Evolutionary conservation across 176 grass and related monocot genomes (phyloP), one percentile per base, ranked within the genome.

Genomic region (Canna indica): DNA sequence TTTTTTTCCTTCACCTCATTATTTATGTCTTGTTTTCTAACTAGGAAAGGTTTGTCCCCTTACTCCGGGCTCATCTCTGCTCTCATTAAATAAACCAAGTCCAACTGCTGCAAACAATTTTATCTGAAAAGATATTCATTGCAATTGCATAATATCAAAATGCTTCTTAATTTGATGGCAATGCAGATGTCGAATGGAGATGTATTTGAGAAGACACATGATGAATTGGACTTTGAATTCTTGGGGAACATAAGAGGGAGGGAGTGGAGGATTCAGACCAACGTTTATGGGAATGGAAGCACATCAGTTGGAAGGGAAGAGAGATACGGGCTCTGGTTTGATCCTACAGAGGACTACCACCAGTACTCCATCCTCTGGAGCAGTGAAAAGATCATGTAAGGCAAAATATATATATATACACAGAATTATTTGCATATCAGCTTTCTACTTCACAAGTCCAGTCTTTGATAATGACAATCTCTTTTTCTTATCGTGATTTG

Each of bases 171-270:
- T 45, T 76, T 81, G 22, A 0, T 47, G 67, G 7, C 30, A 46
- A 36, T 16, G 42, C 68, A 96, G 91, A 91, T 96, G 88, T 96
- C 91, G 0, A 96, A 96, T 66, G 85, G 85, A 47, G 88, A 96
- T 78, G 85, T 84, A 69, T 96, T 83, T 48, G 88, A 91, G 80
- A 77, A 77, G 82, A 96, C 83, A 34, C 91, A 96, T 77, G 91
- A 96, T 73, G 91, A 96, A 71, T 65, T 96, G 46, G 91, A 96
- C 77, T 96, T 96, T 61, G 91, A 96, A 83, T 96, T 96, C 85
- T 83, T 96, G 54, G 91, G 91, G 67, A 96, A 88, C 61, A 65
- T 88, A 46, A 82, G 67, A 30, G 91, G 88, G 0, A 72, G 27
- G 70, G 85, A 91, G 28, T 96, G 85, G 83, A 79, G 88, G 70